Base-by-base conservation (phyloP, 192 early-diverging fungal species). In the Podila minutissima region DNA sequence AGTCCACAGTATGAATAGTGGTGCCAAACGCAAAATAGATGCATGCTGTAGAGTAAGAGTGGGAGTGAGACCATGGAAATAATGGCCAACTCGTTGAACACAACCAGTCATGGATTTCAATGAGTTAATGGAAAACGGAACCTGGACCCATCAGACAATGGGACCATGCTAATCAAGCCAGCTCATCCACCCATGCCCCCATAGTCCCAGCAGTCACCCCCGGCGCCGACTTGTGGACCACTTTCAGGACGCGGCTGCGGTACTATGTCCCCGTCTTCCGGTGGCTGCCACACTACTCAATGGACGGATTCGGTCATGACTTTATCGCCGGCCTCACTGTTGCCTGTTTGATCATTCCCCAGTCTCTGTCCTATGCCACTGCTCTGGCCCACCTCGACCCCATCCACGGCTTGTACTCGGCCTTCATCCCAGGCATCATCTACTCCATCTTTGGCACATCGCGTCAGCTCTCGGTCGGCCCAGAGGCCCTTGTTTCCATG, bases 371-470 rank as follows among this genome's bases (percentile, higher is more conserved):
- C 29, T 99, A 99, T 83, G 94, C 96, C 22, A 93, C 94, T 28
- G 91, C 92, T 10, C 83, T 99, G 64, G 92, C 96, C 29, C 90
- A 93, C 35, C 71, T 99, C 29, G 92, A 92, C 4, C 94, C 96
- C 5, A 87, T 96, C n/a, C 90, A 96, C 71, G 98, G 98, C 22
- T 87, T 99, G 28, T 99, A 97, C 70, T 91, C 96, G 0, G 91
- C 93, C 24, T 92, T 94, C 11, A 88, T 95, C 46, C 95, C 97
- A 11, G 89, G 91, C 33, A 83, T 97, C 32, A 86, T 95, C 26
- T 99, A 99, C 75, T 86, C 92, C 12, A 83, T 98, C 67, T 90
- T 99, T 64, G 98, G 98, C 17, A 99, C 95, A 24, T 98, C 96
- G 24, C 84, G 95, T 31, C 96, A 98, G 84, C 85, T 99, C 67